Base-by-base conservation (phyloP, 306 rosid species). In the Corylus avellana region DNA sequence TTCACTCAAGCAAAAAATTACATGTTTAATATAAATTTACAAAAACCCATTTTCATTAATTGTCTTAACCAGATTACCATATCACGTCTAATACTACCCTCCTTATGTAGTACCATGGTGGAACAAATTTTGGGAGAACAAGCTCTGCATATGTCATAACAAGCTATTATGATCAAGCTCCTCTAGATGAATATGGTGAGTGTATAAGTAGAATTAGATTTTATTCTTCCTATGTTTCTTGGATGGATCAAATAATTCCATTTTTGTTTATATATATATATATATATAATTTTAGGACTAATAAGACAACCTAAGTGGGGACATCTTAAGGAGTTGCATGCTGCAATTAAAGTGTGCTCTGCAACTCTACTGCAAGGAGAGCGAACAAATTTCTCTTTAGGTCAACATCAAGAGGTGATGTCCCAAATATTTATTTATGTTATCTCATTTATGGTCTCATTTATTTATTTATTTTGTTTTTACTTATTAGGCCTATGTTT, bases 121-220 rank as follows among this genome's bases (percentile, higher is more conserved):
- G 97, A 84, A 92, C 97, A 4, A 92, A 92, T 77, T 85, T 92
- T 68, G 94, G 93, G 9, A 87, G 97, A 82, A 87, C 94, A 0
- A 27, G 79, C 78, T 82, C 93, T 20, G 54, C 94, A 63, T 90
- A 87, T 82, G 68, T 75, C 37, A 87, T 83, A 62, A 87, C 94
- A 77, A 72, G 63, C 61, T 90, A 92, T 61, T 90, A 92, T 62
- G 92, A 92, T 83, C 90, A 88, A 83, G 94, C 93, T 71, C 93
- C 97, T 25, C 87, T 92, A 3, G 93, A 90, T 77, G 97, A 90
- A 87, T 92, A 92, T 67, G 97, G 97, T 90, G 77, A 75, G 70
- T 32, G 70, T 32, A 32, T 32, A 32, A 54, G 5, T 46, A 44
- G 46, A 49, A 55, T 59, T 25, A 37, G 3, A 29, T 44, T 63